Evolutionary conservation across 163 green algal species (phyloP), one percentile per base, ranked within the genome.

Genomic region (Trebouxiophyceae sp.): DNA sequence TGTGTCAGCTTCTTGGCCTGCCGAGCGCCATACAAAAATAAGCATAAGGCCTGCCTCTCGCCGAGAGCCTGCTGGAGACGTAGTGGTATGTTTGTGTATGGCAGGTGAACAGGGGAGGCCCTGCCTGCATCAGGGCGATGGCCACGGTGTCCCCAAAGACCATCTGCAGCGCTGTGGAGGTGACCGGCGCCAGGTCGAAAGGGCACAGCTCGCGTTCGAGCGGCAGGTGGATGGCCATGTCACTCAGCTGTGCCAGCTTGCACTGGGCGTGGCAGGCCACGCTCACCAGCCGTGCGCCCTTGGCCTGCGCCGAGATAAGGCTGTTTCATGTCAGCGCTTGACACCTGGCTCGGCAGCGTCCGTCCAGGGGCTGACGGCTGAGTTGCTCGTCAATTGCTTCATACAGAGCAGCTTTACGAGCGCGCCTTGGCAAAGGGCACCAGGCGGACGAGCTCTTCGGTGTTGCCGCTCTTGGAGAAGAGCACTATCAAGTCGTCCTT

Each of bases 111-210:
- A 44, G 6, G 24, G n/a, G 20, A 44, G 34, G 60, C 7, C 34
- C 1, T 45, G 71, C 81, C 71, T 87, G 75, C 82, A 89, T 89
- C 34, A 89, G 71, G 22, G 80, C 81, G 57, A 87, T 86, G 60
- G 81, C 81, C n/a, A 83, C 67, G 1, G 82, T 89, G 76, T 89
- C 82, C 20, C 82, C 82, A 60, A 87, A 89, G 1, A 89, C 61
- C 78, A 89, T 86, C 66, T 89, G 82, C 26, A 87, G 77, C 44
- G 78, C 74, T 0, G 82, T 86, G 61, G 71, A 83, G 7, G 82
- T 89, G 31, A 89, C 82, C 16, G 82, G 82, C 0, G 82, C 82
- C 29, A 89, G 67, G 62, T 87, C 78, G 45, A 86, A 89, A 45
- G 82, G 82, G 76, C 82, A 89, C 57, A 89, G 79, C 81, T 83